phyloP scores from a whole-genome alignment of 2,329 filamentous ascomycete genomes.

The Orbilia quercus region DNA sequence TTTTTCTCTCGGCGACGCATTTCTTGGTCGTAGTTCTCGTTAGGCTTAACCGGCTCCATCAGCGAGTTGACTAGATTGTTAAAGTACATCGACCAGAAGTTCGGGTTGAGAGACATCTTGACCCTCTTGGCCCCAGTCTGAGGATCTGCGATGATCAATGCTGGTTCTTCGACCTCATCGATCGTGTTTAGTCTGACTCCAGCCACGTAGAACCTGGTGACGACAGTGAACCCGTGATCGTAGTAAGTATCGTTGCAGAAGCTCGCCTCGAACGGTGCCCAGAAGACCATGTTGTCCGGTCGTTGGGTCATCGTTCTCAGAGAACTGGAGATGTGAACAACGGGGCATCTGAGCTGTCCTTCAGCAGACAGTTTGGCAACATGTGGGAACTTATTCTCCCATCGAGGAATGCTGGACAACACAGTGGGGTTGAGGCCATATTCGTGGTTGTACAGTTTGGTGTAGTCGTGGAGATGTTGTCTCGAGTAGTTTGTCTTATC shows the following conservation, averaged over 20 bases:
- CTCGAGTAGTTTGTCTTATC: conserved; percentile 53
- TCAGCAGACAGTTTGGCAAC: conserved; percentile 57
- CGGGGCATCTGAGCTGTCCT: conserved; percentile 56
- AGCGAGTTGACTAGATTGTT: conserved; percentile 47
- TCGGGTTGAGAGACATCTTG: conserved; percentile 54
- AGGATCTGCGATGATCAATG: conserved; percentile 49
- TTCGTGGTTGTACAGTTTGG: conserved; percentile 58
- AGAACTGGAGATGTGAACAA: conserved; percentile 59
- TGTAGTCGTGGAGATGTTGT: conserved; percentile 59
- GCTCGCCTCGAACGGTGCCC: conserved; percentile 52
- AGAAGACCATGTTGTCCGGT: conserved; percentile 54
- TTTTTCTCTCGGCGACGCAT: conserved; percentile 58
- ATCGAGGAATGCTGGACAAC: conserved; percentile 57
- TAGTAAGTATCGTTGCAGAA: conserved; percentile 54
- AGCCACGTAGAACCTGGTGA: conserved; percentile 53
- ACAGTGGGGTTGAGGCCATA: conserved; percentile 49
- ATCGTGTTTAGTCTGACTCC: conserved; percentile 45
- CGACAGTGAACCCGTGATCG: conserved; percentile 54
- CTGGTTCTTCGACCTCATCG: conserved; percentile 50
- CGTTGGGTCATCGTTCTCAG: conserved; percentile 57
- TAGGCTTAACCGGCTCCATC: conserved; percentile 37
- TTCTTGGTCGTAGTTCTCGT: conserved; percentile 49
- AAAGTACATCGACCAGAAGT: conserved; percentile 54
- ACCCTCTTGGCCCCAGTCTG: conserved; percentile 53
- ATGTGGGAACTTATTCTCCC: conserved; percentile 59